These are phyloP conservation scores for Amylostereum areolatum DNA, from an alignment of 1,284 basidiomycete species.

Conservation along the genomic window DNA sequence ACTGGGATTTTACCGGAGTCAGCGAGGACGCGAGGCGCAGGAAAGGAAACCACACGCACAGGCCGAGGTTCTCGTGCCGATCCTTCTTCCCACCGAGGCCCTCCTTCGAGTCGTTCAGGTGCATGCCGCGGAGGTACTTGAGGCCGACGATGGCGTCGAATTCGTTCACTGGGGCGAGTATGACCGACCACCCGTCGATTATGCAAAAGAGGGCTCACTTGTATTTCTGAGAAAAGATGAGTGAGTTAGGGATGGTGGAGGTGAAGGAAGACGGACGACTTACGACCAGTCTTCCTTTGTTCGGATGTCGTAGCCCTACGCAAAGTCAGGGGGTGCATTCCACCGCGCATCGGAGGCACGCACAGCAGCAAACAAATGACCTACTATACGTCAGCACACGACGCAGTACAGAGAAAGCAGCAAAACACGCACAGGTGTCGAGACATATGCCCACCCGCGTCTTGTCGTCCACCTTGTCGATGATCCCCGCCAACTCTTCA, in stretches of 20 bases:
- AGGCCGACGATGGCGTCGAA: conserved; percentile 70
- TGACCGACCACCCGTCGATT: conserved; percentile 1
- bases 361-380: conserved; percentile 79
- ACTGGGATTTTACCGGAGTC: conserved; percentile 25
- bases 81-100: conserved; percentile 64
- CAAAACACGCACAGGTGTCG: conserved; percentile 64
- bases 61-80: conserved; percentile 79
- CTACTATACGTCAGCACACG: conserved; percentile 26
- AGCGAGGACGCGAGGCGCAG: background rate
- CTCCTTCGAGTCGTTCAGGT: conserved; percentile 81
- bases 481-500: conserved; percentile 64
- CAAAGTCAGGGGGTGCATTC: background rate
- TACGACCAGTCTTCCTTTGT: conserved; percentile 63
- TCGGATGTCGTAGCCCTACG: conserved; percentile 74
- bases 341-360: conserved; percentile 14
- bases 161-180: conserved; percentile 31
- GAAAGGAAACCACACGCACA: conserved; percentile 38
- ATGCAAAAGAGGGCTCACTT: conserved; percentile 14
- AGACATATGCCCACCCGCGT: conserved; percentile 75
- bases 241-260: background rate
- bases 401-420: background rate
- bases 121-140: conserved; percentile 72
- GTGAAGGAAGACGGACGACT: conserved; percentile 21
- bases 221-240: background rate
- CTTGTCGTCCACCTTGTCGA: conserved; percentile 71